phyloP scores from a whole-genome alignment of 768 basidiomycete genomes.

The Roridomyces roridus region DNA sequence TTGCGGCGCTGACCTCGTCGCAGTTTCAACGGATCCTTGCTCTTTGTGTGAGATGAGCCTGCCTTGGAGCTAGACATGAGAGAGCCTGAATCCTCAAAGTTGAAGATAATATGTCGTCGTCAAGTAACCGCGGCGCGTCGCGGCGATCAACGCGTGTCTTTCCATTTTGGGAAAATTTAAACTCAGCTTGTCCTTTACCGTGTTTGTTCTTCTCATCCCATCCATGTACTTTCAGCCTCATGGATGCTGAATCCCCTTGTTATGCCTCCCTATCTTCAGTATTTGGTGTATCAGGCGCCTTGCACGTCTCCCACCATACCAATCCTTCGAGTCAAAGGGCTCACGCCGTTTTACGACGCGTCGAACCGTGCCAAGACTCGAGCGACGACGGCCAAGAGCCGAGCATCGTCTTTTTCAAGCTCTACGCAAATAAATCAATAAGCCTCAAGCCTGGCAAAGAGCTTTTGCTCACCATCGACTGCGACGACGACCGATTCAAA shows the following conservation, averaged over 20 bases:
- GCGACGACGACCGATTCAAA: slow-evolving; percentile 57
- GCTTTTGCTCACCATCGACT: slow-evolving; percentile 64
- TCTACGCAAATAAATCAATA: slow-evolving; percentile 74
- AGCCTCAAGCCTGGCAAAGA: slow-evolving; percentile 76
- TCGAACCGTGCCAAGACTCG: slow-evolving; percentile 53
- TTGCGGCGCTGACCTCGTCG: no score
- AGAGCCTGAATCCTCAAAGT: no score
- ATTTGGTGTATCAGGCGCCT: slow-evolving; percentile 64
- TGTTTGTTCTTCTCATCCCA: not conserved
- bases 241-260: slow-evolving; percentile 37
- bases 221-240: slow-evolving; percentile 37
- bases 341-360: slow-evolving; percentile 71
- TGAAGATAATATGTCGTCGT: no score
- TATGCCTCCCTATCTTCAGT: slow-evolving; percentile 53
- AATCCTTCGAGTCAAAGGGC: slow-evolving; percentile 72
- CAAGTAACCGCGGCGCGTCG: no score
- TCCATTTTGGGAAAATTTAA: no score
- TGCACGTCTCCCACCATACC: slow-evolving; percentile 73
- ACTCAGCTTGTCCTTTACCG: no score
- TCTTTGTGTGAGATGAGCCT: not conserved
- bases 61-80: no score
- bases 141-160: no score
- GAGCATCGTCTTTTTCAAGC: slow-evolving; percentile 58
- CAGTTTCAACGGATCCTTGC: no score
- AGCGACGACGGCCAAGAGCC: slow-evolving; percentile 45